Conservation (phyloP, 495 filamentous ascomycete genomes). For the Penicillium mononematosum region DNA sequence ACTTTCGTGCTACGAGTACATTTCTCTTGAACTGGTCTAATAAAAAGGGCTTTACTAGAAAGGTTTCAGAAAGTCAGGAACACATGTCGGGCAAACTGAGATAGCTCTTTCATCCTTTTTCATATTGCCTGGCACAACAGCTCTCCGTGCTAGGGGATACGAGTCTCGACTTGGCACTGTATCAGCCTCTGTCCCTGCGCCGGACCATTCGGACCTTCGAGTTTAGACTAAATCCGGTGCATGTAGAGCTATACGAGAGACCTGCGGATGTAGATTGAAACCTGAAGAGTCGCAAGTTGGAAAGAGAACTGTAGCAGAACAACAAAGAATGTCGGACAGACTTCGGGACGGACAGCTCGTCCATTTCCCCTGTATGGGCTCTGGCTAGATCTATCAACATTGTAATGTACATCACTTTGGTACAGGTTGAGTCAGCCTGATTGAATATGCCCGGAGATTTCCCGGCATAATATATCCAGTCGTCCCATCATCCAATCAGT, state of each 20-base stretch:
- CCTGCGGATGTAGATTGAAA: background rate
- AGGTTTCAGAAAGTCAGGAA: background rate
- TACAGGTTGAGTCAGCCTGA: background rate
- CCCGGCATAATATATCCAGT: background rate
- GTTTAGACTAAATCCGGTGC: background rate
- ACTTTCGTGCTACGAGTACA: background rate
- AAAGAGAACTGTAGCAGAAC: background rate
- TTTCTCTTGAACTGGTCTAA: background rate
- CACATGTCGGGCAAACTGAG: background rate
- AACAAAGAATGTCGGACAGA: background rate
- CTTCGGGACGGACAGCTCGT: background rate
- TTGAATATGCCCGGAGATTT: background rate
- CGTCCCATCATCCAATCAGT: background rate
- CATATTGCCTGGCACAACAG: background rate
- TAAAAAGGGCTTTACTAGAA: background rate
- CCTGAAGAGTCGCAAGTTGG: background rate
- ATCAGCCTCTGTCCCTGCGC: background rate
- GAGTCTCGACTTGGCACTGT: background rate
- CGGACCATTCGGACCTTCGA: constrained; percentile 5
- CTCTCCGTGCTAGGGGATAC: background rate
- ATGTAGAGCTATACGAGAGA: background rate
- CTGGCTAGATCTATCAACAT: background rate
- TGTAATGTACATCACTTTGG: background rate
- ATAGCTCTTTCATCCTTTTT: background rate
- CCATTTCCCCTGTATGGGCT: background rate